These are phyloP conservation scores for Tolypocladium amazonense DNA, from an alignment of 2,329 filamentous ascomycete genomes.

Conservation along the genomic window DNA sequence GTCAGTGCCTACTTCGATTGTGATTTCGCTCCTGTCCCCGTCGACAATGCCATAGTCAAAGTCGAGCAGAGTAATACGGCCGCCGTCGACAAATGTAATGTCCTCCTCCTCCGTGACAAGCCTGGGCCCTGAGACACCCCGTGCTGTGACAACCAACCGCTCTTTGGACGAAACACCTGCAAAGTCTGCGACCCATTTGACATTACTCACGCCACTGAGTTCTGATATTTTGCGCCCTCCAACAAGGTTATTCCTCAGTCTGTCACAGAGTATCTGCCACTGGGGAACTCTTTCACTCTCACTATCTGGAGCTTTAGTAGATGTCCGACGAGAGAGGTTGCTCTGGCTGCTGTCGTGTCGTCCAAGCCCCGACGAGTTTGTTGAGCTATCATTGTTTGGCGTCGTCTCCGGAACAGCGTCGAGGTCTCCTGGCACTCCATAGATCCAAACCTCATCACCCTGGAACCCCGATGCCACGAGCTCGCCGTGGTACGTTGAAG, in stretches of 20 bases:
- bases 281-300: constrained; percentile 40
- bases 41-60: constrained; percentile 54
- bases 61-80: constrained; percentile 61
- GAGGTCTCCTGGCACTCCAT: constrained; percentile 65
- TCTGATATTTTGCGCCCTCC: constrained; percentile 55
- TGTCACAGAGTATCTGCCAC: constrained; percentile 60
- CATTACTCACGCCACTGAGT: constrained; percentile 53
- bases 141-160: constrained; percentile 59
- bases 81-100: constrained; percentile 68
- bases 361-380: constrained; percentile 11
- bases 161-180: constrained; percentile 37
- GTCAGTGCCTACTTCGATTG: constrained; percentile 63
- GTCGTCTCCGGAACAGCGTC: constrained; percentile 45
- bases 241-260: constrained; percentile 59
- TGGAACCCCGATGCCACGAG: constrained; percentile 65
- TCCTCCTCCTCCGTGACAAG: constrained; percentile 57
- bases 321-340: constrained; percentile 18
- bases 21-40: constrained; percentile 46
- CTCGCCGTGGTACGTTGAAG: constrained; percentile 58
- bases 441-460: constrained; percentile 64
- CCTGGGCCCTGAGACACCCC: constrained; percentile 51
- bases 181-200: constrained; percentile 60
- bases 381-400: constrained; percentile 11
- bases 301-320: constrained; percentile 16
- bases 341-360: constrained; percentile 19